These are phyloP conservation scores for Auricularia sp. DNA, from an alignment of 768 basidiomycete genomes.

Conservation along the genomic window DNA sequence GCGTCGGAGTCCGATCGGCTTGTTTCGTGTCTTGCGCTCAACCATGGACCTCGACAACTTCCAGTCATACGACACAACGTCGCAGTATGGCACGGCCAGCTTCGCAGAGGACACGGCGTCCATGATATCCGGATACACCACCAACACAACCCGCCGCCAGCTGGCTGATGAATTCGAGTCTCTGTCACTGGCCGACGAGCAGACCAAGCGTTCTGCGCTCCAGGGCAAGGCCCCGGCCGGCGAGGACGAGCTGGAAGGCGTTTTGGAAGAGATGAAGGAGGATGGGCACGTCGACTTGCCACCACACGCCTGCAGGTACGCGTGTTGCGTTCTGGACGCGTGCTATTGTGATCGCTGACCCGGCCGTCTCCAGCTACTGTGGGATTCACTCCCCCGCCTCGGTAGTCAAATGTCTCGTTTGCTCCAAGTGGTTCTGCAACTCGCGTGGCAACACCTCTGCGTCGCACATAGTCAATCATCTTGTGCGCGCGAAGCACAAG, in stretches of 20 bases:
- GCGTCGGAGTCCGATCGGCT: too few species aligned
- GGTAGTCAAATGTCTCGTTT: slow-evolving; percentile 90
- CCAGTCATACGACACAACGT: slow-evolving; percentile 13
- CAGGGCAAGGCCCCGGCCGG: slow-evolving; percentile 22
- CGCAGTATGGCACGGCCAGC: slow-evolving; percentile 16
- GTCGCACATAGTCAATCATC: slow-evolving; percentile 97
- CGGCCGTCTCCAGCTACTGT: slow-evolving; percentile 60
- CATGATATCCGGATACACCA: slow-evolving; percentile 19
- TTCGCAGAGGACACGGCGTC: slow-evolving; percentile 17
- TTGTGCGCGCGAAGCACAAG: slow-evolving; percentile 98
- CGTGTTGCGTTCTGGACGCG: slow-evolving; percentile 12
- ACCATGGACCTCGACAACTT: slow-evolving; percentile 10
- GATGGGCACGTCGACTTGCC: slow-evolving; percentile 71
- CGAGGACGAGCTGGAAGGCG: slow-evolving; percentile 84
- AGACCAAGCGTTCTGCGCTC: slow-evolving; percentile 3
- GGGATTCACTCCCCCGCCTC: slow-evolving; percentile 96
- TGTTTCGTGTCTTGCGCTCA: too few species aligned
- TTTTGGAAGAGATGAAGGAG: slow-evolving; percentile 82
- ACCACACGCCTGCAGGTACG: slow-evolving; percentile 91
- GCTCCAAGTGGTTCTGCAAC: slow-evolving; percentile 97
- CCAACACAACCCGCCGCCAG: slow-evolving; percentile 12
- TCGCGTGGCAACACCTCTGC: slow-evolving; percentile 96
- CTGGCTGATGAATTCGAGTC: slow-evolving; percentile 11
- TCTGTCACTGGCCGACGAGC: slow-evolving; percentile 10
- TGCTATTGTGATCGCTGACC: slow-evolving; percentile 8